These are phyloP conservation scores for Yarrowia phangngaensis DNA, from an alignment of 805 yeast species.

Conservation along the genomic window DNA sequence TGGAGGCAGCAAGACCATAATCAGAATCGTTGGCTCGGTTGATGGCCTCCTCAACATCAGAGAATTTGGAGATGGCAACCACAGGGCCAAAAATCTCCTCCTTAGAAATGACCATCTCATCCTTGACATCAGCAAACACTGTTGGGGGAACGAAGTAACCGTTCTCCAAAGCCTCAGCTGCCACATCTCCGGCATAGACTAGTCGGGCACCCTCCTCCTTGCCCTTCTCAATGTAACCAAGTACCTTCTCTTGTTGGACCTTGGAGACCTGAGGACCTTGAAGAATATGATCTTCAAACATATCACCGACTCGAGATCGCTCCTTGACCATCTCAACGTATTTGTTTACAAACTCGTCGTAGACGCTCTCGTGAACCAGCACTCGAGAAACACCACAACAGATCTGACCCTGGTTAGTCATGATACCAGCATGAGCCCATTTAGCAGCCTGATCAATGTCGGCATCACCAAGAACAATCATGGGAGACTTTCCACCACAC, in stretches of 20 bases:
- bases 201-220: constrained; percentile 77
- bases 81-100: constrained; percentile 94
- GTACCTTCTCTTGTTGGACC: constrained; percentile 69
- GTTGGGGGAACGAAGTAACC: constrained; percentile 78
- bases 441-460: constrained; percentile 71
- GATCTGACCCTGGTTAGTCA: constrained; percentile 93
- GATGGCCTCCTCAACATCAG: constrained; percentile 63
- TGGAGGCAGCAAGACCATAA: constrained; percentile 81
- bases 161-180: constrained; percentile 41
- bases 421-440: constrained; percentile 73
- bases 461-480: constrained; percentile 82
- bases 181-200: constrained; percentile 69
- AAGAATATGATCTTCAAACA: constrained; percentile 66
- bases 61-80: constrained; percentile 64
- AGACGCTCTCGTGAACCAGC: constrained; percentile 77
- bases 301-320: constrained; percentile 57
- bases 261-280: constrained; percentile 91
- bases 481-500: constrained; percentile 95
- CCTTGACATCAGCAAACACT: constrained; percentile 65
- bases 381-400: constrained; percentile 94
- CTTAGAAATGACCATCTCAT: constrained; percentile 60
- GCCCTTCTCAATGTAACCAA: constrained; percentile 72
- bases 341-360: constrained; percentile 64
- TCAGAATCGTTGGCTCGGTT: constrained; percentile 67
- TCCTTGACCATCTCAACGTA: constrained; percentile 52